Conservation (phyloP, 768 basidiomycete species). For the Mycena floridula region DNA sequence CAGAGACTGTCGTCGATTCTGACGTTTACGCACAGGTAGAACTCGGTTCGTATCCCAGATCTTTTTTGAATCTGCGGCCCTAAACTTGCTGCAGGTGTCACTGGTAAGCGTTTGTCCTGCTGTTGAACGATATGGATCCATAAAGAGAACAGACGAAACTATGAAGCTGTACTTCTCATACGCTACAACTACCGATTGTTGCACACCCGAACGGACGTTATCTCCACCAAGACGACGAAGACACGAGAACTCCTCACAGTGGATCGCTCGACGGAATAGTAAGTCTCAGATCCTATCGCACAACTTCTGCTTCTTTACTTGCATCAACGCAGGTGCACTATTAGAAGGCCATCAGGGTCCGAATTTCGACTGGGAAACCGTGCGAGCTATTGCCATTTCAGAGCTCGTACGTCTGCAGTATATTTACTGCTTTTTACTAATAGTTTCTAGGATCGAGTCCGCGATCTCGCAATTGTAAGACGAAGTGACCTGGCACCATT, state of each 20-base stretch:
- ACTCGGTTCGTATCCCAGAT: too few species aligned
- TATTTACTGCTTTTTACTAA: not conserved
- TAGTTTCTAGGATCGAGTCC: not conserved
- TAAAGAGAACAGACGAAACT: conserved; percentile 4
- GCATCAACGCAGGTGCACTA: conserved; percentile 6
- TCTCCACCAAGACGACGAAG: conserved; percentile 3
- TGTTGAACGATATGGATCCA: too few species aligned
- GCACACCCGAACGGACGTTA: not conserved
- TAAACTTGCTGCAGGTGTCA: too few species aligned
- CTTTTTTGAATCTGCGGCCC: too few species aligned
- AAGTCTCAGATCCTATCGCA: too few species aligned
- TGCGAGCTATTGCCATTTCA: conserved; percentile 8
- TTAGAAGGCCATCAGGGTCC: conserved; percentile 8
- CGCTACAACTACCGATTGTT: not conserved
- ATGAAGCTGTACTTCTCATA: conserved; percentile 1
- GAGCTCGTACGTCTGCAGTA: too few species aligned
- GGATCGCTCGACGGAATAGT: too few species aligned
- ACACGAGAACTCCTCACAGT: too few species aligned
- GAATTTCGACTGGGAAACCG: conserved; percentile 9
- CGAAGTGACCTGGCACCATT: not conserved
- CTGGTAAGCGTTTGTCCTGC: too few species aligned
- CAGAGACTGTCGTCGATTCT: too few species aligned
- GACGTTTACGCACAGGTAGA: too few species aligned
- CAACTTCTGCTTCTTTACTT: too few species aligned
- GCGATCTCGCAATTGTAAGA: not conserved